Base-by-base conservation (phyloP, 306 rosid genomes). In the Cajanus cajan region DNA sequence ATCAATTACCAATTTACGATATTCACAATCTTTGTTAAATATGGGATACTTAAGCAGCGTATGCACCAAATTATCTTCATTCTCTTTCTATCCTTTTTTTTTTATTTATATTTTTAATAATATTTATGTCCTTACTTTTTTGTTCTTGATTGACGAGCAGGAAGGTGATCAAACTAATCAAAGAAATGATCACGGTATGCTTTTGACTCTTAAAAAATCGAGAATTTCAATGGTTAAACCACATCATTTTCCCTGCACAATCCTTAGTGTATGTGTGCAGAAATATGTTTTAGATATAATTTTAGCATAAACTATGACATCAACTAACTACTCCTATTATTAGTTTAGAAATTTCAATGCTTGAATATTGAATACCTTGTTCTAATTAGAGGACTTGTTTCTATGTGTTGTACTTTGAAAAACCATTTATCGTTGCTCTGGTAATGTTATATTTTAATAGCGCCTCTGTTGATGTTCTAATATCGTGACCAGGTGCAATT, bases 11-110 rank as follows among this genome's bases (percentile, higher is more conserved):
- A 65, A 10, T 33, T 15, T 28, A 51, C n/a, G n/a, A 18, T 24
- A 39, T 43, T 34, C 78, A 4, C 15, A 59, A 22, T 34, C 74
- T 34, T 25, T 75, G 79, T 65, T 65, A 43, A 57, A 47, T 44
- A 90, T 92, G 93, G 84, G 57, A 71, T 2, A 8, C 78, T 4
- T 0, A 15, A 63, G 33, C 65, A 71, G 78, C 72, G 91, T 88
- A 88, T 71, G 70, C 79, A 31, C 37, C 21, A 13, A 44, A 4
- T 62, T 28, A 44, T 62, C 22, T 74, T 57, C 44, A 12, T 8
- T 76, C 25, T 50, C 57, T 50, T n/a, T 76, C 40, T 21, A 28
- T 28, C 1, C 3, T 28, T 1, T 28, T 28, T 28, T 40, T 8
- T 48, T 54, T 36, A n/a, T 13, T 5, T 59, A n/a, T n/a, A n/a